Percentiles rank a stretch among this genome's conserved stretches.
Evolutionary conservation across 1,139 yeast genomes (phyloP).

Genomic region (Yamadazyma aaseri): DNA sequence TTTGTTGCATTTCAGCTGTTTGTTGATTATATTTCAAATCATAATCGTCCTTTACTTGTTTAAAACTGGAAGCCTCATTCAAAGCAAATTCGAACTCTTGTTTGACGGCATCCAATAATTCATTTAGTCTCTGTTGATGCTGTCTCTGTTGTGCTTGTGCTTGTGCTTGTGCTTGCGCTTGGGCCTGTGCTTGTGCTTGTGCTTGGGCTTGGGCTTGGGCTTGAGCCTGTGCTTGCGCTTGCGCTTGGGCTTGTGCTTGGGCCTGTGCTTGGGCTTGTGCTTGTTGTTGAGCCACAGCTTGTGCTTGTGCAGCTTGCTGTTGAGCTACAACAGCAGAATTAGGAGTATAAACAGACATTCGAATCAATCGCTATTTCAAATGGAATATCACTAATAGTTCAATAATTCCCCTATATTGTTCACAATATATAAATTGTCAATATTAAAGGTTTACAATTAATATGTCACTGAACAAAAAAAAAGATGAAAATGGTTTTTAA

Average conservation of each 20-base stretch:
- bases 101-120: constrained; percentile 86
- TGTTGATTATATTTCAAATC: constrained; percentile 91
- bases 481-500: background rate
- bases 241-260: constrained; percentile 23
- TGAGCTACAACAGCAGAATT: constrained; percentile 30
- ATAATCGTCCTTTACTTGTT: constrained; percentile 91
- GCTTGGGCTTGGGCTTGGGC: constrained; percentile 16
- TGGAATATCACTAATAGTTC: no score
- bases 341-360: constrained; percentile 39
- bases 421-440: background rate
- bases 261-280: constrained; percentile 21
- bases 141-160: constrained; percentile 33
- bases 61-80: constrained; percentile 82
- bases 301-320: constrained; percentile 19
- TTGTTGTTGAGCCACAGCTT: constrained; percentile 18
- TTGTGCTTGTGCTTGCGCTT: constrained; percentile 25
- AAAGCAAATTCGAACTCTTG: constrained; percentile 87
- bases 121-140: constrained; percentile 60
- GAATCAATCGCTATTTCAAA: background rate
- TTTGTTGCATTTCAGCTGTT: constrained; percentile 91
- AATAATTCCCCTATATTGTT: no score
- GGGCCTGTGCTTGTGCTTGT: constrained; percentile 19
- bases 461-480: background rate
- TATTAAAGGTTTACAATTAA: background rate
- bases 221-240: constrained; percentile 20